A percentile compares a stretch with the other conserved stretches of the same genome.
Evolutionary conservation across 2,329 filamentous ascomycete species (phyloP).

Genomic region (Drechslera avenae): DNA sequence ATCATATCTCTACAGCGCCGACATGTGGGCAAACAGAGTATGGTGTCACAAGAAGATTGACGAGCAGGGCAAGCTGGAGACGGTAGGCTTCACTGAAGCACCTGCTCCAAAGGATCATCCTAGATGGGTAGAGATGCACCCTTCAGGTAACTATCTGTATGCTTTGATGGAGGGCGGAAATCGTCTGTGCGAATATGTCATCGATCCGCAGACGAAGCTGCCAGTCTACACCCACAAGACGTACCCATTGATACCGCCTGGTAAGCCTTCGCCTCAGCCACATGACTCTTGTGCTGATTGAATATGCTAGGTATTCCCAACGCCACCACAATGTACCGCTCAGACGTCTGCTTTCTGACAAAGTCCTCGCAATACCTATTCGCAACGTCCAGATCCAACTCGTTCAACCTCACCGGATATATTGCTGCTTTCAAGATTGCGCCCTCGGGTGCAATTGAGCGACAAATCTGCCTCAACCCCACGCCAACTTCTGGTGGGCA

Average conservation of each 20-base stretch:
- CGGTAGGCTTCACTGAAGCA: conserved; percentile 75
- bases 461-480: conserved; percentile 79
- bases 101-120: conserved; percentile 76
- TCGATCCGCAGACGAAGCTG: conserved; percentile 73
- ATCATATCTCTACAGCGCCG: conserved; percentile 77
- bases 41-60: conserved; percentile 80
- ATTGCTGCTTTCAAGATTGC: conserved; percentile 78
- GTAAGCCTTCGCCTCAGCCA: conserved; percentile 51
- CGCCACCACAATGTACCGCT: conserved; percentile 70
- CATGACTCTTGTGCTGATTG: background rate
- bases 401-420: conserved; percentile 77
- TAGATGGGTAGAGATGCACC: conserved; percentile 85
- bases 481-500: conserved; percentile 88
- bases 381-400: conserved; percentile 81
- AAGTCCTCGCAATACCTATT: conserved; percentile 76
- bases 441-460: conserved; percentile 71
- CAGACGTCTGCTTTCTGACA: conserved; percentile 79
- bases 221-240: conserved; percentile 78
- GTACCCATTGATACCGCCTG: conserved; percentile 80
- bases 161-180: conserved; percentile 91
- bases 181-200: conserved; percentile 77
- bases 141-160: conserved; percentile 78
- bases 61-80: conserved; percentile 64
- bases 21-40: conserved; percentile 77
- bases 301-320: conserved; percentile 51